Conservation (phyloP, 495 filamentous ascomycete genomes). For the Penicillium atrosanguineum region DNA sequence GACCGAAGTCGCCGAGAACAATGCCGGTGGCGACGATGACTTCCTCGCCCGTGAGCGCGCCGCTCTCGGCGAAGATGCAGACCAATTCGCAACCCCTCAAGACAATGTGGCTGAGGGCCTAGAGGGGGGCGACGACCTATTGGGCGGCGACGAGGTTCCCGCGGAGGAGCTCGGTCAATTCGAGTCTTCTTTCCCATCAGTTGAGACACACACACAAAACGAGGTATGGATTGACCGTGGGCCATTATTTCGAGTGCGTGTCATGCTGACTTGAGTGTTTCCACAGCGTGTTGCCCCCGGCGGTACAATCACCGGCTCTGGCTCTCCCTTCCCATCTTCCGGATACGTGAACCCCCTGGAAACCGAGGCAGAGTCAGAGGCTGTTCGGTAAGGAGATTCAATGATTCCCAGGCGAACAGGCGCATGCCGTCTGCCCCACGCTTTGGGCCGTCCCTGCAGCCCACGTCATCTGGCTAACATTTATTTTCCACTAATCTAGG, state of each 20-base stretch:
- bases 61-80: slow-evolving; percentile 84
- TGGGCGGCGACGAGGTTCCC: slow-evolving; percentile 55
- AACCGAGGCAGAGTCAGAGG: slow-evolving; percentile 78
- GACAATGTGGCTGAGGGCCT: slow-evolving; percentile 60
- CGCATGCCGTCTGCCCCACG: slow-evolving; percentile 7
- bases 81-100: slow-evolving; percentile 78
- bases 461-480: background rate
- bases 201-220: slow-evolving; percentile 63
- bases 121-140: slow-evolving; percentile 66
- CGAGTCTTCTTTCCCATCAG: slow-evolving; percentile 82
- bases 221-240: slow-evolving; percentile 56
- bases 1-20: slow-evolving; percentile 50
- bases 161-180: slow-evolving; percentile 68
- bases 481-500: slow-evolving; percentile 28
- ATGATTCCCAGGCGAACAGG: background rate
- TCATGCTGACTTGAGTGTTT: slow-evolving; percentile 21
- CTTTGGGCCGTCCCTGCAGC: background rate
- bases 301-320: slow-evolving; percentile 81
- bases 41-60: slow-evolving; percentile 90
- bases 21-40: slow-evolving; percentile 55
- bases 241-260: background rate
- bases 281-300: slow-evolving; percentile 71
- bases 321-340: slow-evolving; percentile 66
- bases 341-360: slow-evolving; percentile 49
- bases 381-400: slow-evolving; percentile 58